These are phyloP conservation scores for Canavalia ensiformis DNA, from an alignment of 306 rosid species.

Conservation along the genomic window DNA sequence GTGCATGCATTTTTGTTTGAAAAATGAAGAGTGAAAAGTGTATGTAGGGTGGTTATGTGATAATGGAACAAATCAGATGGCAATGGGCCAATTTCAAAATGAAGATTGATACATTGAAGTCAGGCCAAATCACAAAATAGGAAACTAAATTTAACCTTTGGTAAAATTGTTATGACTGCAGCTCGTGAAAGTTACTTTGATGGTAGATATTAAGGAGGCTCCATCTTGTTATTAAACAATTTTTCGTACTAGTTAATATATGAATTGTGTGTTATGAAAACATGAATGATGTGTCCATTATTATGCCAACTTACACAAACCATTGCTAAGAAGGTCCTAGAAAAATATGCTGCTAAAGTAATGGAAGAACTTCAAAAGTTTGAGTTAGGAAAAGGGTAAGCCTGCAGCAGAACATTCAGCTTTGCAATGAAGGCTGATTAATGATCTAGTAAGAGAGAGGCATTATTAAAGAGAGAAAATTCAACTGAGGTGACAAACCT, in stretches of 20 bases:
- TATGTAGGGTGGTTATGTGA: neutral
- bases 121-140: neutral
- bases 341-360: too few relatives aligned
- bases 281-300: neutral
- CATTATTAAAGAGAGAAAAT: neutral
- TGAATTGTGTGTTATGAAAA: slow-evolving; percentile 18
- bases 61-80: neutral
- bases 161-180: neutral
- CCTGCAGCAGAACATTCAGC: neutral
- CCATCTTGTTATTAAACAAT: neutral
- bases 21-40: too few relatives aligned
- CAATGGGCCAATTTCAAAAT: neutral
- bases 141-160: neutral
- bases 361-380: too few relatives aligned
- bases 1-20: neutral
- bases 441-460: neutral
- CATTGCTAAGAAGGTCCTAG: too few relatives aligned
- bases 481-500: neutral
- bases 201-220: neutral
- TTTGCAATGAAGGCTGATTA: neutral
- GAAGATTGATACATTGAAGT: neutral
- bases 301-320: too few relatives aligned
- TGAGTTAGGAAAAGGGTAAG: too few relatives aligned
- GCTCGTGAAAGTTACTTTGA: slow-evolving; percentile 10
- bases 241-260: neutral